Percentiles rank a stretch among this genome's conserved stretches.
phyloP scores from a whole-genome alignment of 306 rosid species.

The Cucumis hystrix region DNA sequence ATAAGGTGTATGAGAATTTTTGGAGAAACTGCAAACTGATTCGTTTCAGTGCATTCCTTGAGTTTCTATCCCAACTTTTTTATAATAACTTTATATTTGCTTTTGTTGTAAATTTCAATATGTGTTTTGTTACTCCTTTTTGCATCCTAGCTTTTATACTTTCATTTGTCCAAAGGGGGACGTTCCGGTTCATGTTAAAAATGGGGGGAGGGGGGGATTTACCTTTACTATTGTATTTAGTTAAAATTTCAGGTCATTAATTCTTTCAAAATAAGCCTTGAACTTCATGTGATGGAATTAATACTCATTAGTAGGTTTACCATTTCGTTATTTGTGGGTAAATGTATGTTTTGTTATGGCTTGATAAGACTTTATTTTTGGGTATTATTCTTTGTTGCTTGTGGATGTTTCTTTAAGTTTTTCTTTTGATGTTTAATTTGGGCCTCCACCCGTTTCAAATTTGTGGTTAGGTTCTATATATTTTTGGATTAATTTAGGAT shows the following conservation, averaged over 20 bases:
- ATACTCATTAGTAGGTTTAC: background rate
- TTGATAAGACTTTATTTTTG: background rate
- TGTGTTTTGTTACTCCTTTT: background rate
- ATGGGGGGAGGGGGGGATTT: background rate
- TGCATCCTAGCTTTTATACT: background rate
- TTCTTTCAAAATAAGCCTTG: background rate
- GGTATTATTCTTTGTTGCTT: background rate
- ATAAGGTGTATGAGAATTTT: background rate
- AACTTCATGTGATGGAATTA: background rate
- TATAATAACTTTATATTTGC: background rate
- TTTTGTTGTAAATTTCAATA: background rate
- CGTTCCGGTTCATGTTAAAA: background rate
- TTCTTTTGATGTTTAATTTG: background rate
- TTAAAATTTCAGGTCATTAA: background rate
- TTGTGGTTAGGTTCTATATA: background rate
- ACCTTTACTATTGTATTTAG: background rate
- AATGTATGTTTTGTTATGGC: background rate
- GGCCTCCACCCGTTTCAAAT: background rate
- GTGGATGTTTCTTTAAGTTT: background rate
- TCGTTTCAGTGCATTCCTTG: background rate
- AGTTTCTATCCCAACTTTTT: background rate
- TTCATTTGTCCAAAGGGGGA: background rate
- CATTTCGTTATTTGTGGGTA: background rate
- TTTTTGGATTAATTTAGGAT: background rate
- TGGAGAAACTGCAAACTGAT: background rate